A percentile compares a stretch with the other conserved stretches of the same genome.
Conservation (phyloP, 352 stramenopile genomes). For the Phytophthora macrochlamydospora region DNA sequence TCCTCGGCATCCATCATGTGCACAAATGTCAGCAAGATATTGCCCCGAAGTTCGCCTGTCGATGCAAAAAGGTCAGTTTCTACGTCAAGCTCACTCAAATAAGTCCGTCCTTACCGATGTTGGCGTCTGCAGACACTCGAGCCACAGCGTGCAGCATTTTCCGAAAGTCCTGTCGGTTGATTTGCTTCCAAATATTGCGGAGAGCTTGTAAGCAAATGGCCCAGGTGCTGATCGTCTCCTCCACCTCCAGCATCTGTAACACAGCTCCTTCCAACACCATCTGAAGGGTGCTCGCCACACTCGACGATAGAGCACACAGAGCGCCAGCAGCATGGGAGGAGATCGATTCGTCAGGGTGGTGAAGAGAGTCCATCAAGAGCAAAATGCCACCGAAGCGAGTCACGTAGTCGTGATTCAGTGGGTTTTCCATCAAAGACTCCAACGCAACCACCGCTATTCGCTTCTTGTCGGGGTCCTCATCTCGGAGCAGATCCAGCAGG, state of each 20-base stretch:
- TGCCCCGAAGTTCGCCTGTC: constrained; percentile 77
- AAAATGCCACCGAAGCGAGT: constrained; percentile 77
- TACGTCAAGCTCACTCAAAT: constrained; percentile 8
- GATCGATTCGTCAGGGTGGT: constrained; percentile 68
- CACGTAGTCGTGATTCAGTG: constrained; percentile 85
- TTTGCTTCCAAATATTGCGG: constrained; percentile 90
- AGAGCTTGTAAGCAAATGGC: constrained; percentile 81
- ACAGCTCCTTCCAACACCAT: constrained; percentile 90
- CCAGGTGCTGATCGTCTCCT: constrained; percentile 79
- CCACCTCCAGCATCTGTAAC: constrained; percentile 87
- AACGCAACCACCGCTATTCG: constrained; percentile 75
- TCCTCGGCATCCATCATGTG: constrained; percentile 89
- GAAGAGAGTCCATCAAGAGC: constrained; percentile 71
- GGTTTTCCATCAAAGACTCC: constrained; percentile 86
- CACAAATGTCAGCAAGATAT: constrained; percentile 88
- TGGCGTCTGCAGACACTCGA: constrained; percentile 75
- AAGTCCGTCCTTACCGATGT: constrained; percentile 53
- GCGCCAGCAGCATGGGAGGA: constrained; percentile 75
- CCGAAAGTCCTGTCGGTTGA: constrained; percentile 84
- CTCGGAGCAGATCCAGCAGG: constrained; percentile 60
- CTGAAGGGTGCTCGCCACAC: constrained; percentile 79
- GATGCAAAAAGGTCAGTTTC: constrained; percentile 1
- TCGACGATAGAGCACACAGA: constrained; percentile 79
- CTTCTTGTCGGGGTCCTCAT: constrained; percentile 65
- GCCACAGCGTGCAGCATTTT: constrained; percentile 86